Evolutionary conservation across 768 basidiomycete species (phyloP).

Genomic region (Pleurotus djamor): DNA sequence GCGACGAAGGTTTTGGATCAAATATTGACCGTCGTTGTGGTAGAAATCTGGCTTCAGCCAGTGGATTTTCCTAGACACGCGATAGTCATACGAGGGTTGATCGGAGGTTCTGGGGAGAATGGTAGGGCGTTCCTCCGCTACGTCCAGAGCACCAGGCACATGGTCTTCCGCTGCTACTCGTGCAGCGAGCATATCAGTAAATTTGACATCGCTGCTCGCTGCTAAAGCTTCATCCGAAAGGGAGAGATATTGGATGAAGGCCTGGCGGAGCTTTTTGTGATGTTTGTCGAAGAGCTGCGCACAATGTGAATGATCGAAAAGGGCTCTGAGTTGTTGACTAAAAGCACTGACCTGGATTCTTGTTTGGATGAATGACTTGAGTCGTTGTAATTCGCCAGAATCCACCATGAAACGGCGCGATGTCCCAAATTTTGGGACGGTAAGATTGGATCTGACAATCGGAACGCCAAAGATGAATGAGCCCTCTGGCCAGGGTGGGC

Average conservation of each 20-base stretch:
- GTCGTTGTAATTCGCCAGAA: constrained; percentile 1
- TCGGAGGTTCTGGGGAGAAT: not conserved
- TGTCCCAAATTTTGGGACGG: constrained; percentile 8
- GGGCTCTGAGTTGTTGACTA: not conserved
- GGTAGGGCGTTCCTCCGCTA: not conserved
- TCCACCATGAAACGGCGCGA: constrained; percentile 4
- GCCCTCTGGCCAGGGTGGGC: constrained; percentile 22
- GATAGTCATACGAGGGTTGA: not conserved
- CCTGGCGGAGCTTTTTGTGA: not conserved
- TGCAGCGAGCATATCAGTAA: constrained; percentile 1
- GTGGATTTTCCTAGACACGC: not conserved
- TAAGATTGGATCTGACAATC: constrained; percentile 15
- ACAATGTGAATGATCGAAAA: not conserved
- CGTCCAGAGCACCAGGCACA: not conserved
- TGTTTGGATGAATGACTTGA: constrained; percentile 4
- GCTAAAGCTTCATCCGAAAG: not conserved
- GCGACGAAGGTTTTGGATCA: constrained; percentile 8
- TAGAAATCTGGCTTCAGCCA: constrained; percentile 3
- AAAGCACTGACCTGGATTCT: not conserved
- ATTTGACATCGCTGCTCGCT: not conserved
- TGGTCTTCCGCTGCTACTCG: not conserved
- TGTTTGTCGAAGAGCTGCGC: constrained; percentile 1
- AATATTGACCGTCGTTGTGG: constrained; percentile 12
- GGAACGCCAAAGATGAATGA: constrained; percentile 32
- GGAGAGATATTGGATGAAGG: not conserved